Conservation (phyloP, 2,329 filamentous ascomycete species). For the Sclerotinia sclerotiorum region DNA sequence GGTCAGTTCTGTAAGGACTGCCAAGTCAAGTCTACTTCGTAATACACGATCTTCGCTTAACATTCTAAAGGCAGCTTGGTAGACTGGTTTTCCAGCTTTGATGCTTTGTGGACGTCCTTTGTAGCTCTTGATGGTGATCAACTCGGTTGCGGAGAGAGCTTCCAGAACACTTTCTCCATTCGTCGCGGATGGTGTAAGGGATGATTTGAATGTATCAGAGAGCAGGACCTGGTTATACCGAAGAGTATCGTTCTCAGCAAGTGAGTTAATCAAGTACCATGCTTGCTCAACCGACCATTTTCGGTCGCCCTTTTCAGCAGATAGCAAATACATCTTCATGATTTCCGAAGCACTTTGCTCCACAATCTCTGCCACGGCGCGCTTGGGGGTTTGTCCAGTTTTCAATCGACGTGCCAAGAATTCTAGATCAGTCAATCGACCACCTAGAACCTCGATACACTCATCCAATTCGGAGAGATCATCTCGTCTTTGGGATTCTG, state of each 20-base stretch:
- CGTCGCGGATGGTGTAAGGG: conserved; percentile 48
- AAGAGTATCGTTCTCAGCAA: conserved; percentile 67
- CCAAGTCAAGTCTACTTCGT: conserved; percentile 69
- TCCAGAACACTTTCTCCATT: conserved; percentile 75
- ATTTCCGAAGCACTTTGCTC: conserved; percentile 87
- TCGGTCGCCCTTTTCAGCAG: conserved; percentile 48
- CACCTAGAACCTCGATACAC: conserved; percentile 80
- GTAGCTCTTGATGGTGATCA: conserved; percentile 72
- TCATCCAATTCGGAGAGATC: conserved; percentile 73
- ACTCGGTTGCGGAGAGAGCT: conserved; percentile 78
- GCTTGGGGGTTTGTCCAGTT: conserved; percentile 76
- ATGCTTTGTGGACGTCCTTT: conserved; percentile 78
- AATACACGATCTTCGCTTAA: conserved; percentile 72
- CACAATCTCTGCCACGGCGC: conserved; percentile 85
- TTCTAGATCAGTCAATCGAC: conserved; percentile 92
- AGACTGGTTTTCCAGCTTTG: conserved; percentile 80
- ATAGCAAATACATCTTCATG: conserved; percentile 85
- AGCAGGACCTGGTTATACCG: conserved; percentile 86
- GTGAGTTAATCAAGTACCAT: conserved; percentile 80
- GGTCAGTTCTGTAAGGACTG: conserved; percentile 65
- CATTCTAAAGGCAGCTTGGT: conserved; percentile 75
- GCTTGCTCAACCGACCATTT: conserved; percentile 84
- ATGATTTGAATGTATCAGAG: conserved; percentile 68
- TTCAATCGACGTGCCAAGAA: conserved; percentile 89
- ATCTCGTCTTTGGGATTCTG: conserved; percentile 36